Conservation (phyloP, 192 early-diverging fungal genomes). For the Entomortierella chlamydospora region DNA sequence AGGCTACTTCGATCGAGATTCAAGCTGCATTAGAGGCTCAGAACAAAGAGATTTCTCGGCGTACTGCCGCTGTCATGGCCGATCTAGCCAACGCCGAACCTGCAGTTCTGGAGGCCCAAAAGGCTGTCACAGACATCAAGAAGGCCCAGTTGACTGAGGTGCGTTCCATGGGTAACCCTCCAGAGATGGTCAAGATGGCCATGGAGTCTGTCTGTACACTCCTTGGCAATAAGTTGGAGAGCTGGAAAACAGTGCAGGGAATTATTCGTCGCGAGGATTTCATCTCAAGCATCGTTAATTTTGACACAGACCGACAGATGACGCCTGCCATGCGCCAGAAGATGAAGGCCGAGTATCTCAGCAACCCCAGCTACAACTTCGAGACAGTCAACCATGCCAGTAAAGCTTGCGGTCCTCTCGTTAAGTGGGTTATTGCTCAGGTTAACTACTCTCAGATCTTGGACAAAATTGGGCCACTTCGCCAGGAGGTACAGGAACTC, state of each 20-base stretch:
- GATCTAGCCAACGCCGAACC: constrained; percentile 98
- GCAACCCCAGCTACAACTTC: constrained; percentile 90
- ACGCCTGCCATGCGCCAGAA: constrained; percentile 80
- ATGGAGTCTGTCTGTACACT: constrained; percentile 98
- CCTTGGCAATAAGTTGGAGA: constrained; percentile 85
- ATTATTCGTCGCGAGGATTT: constrained; percentile 97
- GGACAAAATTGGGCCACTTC: constrained; percentile 94
- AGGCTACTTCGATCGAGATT: constrained; percentile 83
- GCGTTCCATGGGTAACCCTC: constrained; percentile 96
- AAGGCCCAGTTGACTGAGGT: constrained; percentile 98
- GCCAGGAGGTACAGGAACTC: constrained; percentile 89
- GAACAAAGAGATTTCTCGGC: constrained; percentile 79
- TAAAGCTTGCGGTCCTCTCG: constrained; percentile 98
- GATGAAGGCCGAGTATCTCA: constrained; percentile 82
- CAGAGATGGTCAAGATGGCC: constrained; percentile 93
- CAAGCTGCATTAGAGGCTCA: constrained; percentile 79
- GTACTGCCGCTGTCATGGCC: constrained; percentile 80
- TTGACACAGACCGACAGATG: constrained; percentile 89
- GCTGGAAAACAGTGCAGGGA: constrained; percentile 93
- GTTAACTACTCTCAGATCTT: constrained; percentile 93
- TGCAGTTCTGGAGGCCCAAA: constrained; percentile 94
- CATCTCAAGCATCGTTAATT: constrained; percentile 96
- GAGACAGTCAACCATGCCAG: constrained; percentile 96
- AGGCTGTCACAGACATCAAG: constrained; percentile 94
- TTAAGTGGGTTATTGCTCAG: constrained; percentile 98